phyloP scores from a whole-genome alignment of 129 eudicot genomes.

The Dittrichia graveolens region DNA sequence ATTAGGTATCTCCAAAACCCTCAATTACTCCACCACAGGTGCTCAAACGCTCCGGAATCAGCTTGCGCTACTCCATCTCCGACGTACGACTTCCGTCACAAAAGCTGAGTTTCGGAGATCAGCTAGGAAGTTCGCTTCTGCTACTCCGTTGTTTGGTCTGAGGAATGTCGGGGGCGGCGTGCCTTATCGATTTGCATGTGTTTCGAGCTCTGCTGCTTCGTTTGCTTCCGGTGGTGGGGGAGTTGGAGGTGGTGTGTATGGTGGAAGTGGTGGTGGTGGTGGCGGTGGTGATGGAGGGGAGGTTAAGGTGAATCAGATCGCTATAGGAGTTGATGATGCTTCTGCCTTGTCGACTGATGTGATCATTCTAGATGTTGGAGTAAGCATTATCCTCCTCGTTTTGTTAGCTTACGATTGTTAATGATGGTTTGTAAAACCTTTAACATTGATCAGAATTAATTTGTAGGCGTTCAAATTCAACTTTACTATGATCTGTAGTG shows the following conservation, averaged over 20 bases:
- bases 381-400: constrained; percentile 30
- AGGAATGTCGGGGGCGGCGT: constrained; percentile 32
- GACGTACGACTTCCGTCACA: constrained; percentile 30
- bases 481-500: not conserved
- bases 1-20: constrained; percentile 53
- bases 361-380: constrained; percentile 86
- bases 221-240: constrained; percentile 71
- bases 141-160: constrained; percentile 20
- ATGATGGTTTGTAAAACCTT: not conserved
- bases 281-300: constrained; percentile 69
- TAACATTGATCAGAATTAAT: not conserved
- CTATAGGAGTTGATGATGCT: constrained; percentile 50
- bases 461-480: not conserved
- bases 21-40: constrained; percentile 35
- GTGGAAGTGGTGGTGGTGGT: constrained; percentile 50
- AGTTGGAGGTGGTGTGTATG: constrained; percentile 44
- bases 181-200: constrained; percentile 46
- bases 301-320: constrained; percentile 46
- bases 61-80: constrained; percentile 36
- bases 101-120: constrained; percentile 26
- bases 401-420: not conserved
- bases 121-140: constrained; percentile 27
- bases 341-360: constrained; percentile 69
- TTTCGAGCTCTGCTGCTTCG: constrained; percentile 61
- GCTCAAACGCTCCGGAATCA: constrained; percentile 36